A percentile compares a stretch with the other conserved stretches of the same genome.
Evolutionary conservation across 2,329 filamentous ascomycete genomes (phyloP).

Genomic region (Cladosporium velox): DNA sequence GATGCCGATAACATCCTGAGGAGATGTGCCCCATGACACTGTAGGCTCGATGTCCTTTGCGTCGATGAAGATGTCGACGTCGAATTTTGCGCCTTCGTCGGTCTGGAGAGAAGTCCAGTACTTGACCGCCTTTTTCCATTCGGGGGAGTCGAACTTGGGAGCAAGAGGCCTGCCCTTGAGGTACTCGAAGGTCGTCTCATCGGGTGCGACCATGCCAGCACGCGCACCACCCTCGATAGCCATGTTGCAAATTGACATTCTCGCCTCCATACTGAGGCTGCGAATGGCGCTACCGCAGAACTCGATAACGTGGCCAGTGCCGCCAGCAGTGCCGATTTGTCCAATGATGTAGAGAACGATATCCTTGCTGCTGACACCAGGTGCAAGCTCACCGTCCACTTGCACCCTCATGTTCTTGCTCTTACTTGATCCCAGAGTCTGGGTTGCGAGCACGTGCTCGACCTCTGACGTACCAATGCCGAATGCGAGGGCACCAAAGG

Average conservation of each 20-base stretch:
- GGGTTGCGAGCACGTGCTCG: slow-evolving; percentile 95
- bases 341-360: slow-evolving; percentile 92
- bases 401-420: slow-evolving; percentile 99
- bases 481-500: slow-evolving; percentile 91
- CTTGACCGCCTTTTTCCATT: slow-evolving; percentile 84
- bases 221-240: slow-evolving; percentile 93
- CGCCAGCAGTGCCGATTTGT: slow-evolving; percentile 89
- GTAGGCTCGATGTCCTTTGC: slow-evolving; percentile 92
- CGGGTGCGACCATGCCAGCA: slow-evolving; percentile 95
- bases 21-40: slow-evolving; percentile 94
- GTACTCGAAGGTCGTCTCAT: slow-evolving; percentile 92
- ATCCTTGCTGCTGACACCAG: slow-evolving; percentile 95
- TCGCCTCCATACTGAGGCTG: slow-evolving; percentile 86
- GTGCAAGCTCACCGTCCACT: slow-evolving; percentile 84
- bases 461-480: slow-evolving; percentile 98
- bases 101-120: slow-evolving; percentile 89
- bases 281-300: slow-evolving; percentile 95
- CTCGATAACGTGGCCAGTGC: slow-evolving; percentile 92
- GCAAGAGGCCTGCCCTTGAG: slow-evolving; percentile 88
- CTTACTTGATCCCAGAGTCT: slow-evolving; percentile 89
- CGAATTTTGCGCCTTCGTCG: slow-evolving; percentile 85
- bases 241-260: slow-evolving; percentile 99
- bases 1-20: slow-evolving; percentile 94
- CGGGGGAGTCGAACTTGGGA: slow-evolving; percentile 76
- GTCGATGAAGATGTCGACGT: slow-evolving; percentile 85